A percentile compares a stretch with the other conserved stretches of the same genome.
Evolutionary conservation across 2,329 filamentous ascomycete species (phyloP).

Genomic region (Proliferodiscus dingleyae): DNA sequence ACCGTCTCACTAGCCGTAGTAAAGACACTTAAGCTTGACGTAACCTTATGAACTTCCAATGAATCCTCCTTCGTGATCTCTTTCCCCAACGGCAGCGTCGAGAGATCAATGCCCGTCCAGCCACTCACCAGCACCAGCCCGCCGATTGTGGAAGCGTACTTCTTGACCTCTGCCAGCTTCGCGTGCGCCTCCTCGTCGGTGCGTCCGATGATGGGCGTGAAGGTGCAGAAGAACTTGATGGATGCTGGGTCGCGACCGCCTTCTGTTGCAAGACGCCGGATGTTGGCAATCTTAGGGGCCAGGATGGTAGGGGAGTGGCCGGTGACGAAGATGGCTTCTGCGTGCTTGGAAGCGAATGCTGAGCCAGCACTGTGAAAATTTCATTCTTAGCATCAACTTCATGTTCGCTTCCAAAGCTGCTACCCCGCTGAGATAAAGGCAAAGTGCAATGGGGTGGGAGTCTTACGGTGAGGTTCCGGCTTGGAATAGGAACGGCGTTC

Average conservation of each 20-base stretch:
- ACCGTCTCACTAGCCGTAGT: slow-evolving; percentile 45
- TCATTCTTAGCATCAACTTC: not conserved
- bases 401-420: slow-evolving; percentile 40
- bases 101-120: slow-evolving; percentile 66
- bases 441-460: slow-evolving; percentile 49
- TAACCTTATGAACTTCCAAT: slow-evolving; percentile 46
- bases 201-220: slow-evolving; percentile 59
- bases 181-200: slow-evolving; percentile 62
- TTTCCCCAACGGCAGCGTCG: slow-evolving; percentile 51
- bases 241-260: slow-evolving; percentile 52
- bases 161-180: slow-evolving; percentile 57
- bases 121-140: slow-evolving; percentile 66
- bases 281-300: slow-evolving; percentile 55
- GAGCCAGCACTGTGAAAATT: slow-evolving; percentile 48
- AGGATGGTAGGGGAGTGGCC: slow-evolving; percentile 57
- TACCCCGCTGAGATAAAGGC: no score
- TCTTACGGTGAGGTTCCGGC: slow-evolving; percentile 59
- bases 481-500: slow-evolving; percentile 65
- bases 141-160: slow-evolving; percentile 59
- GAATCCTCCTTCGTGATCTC: slow-evolving; percentile 52
- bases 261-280: slow-evolving; percentile 49
- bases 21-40: slow-evolving; percentile 44
- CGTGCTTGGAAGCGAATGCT: slow-evolving; percentile 62
- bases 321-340: slow-evolving; percentile 65
- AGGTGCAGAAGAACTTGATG: slow-evolving; percentile 63